phyloP scores from a whole-genome alignment of 1,284 basidiomycete species.

The Rhodotorula sp. region DNA sequence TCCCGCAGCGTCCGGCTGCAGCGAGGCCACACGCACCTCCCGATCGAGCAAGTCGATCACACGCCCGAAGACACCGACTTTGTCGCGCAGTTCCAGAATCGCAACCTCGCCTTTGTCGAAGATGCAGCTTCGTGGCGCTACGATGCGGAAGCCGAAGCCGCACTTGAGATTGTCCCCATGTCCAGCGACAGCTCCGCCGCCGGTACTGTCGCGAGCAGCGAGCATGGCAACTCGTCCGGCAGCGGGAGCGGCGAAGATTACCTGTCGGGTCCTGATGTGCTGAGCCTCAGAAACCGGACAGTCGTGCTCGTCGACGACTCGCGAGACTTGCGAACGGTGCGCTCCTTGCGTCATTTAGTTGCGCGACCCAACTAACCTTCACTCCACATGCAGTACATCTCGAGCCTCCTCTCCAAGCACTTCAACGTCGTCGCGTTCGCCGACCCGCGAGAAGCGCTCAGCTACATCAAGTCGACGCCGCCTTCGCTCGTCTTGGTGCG shows the following conservation, averaged over 20 bases:
- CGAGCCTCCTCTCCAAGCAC: conserved; percentile 39
- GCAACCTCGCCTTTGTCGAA: conserved; percentile 34
- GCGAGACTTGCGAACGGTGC: conserved; percentile 19
- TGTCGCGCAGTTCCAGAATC: conserved; percentile 11
- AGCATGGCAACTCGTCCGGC: conserved; percentile 15
- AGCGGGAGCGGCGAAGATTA: conserved; percentile 22
- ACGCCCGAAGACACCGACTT: conserved; percentile 16
- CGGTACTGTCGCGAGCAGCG: neutral
- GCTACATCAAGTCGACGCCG: conserved; percentile 31
- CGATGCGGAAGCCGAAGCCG: conserved; percentile 4
- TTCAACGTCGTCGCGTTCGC: conserved; percentile 40
- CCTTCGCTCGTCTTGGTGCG: conserved; percentile 37
- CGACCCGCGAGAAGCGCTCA: conserved; percentile 40
- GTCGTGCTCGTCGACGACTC: conserved; percentile 36
- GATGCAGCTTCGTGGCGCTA: conserved; percentile 33
- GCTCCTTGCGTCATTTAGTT: neutral
- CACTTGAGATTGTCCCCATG: neutral
- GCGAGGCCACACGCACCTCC: conserved; percentile 41
- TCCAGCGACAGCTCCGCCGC: neutral
- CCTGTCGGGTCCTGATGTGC: conserved; percentile 13
- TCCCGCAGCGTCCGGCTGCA: conserved; percentile 23
- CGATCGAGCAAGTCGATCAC: conserved; percentile 32
- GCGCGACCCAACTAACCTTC: conserved; percentile 26
- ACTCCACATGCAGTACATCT: conserved; percentile 26
- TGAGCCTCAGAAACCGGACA: conserved; percentile 28